Base-by-base conservation (phyloP, 2,329 filamentous ascomycete species). In the Xylariales sp. region DNA sequence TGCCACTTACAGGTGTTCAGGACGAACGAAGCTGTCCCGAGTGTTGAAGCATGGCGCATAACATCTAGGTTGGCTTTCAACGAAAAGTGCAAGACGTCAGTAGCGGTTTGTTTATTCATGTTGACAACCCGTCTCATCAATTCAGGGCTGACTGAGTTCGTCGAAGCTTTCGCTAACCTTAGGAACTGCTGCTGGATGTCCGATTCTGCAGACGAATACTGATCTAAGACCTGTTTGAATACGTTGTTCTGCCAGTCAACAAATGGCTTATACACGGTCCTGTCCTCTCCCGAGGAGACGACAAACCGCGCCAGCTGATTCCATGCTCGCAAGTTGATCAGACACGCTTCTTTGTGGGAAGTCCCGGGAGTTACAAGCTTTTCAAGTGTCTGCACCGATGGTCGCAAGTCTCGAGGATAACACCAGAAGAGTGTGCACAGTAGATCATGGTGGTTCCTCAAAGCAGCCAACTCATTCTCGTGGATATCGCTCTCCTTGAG, bases 391-490 rank as follows among this genome's bases (percentile, higher is more conserved):
- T 71, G 67, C 2, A 74, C 60, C 5, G 65, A 65, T 4, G 76
- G 78, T 6, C 80, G 70, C 36, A 77, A 52, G 3, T 73, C 70
- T 2, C 67, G 55, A 7, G 80, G 80, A 2, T 76, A 70, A 5
- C 74, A 76, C 79, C 80, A 86, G 54, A 77, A 85, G 4, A 86
- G 64, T 1, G 79, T 82, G 48, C 76, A 80, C 3, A 86, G 65
- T 31, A 86, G 70, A 55, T 86, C 81, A 44, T 85, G 81, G 45
- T 86, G 82, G 46, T 86, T 86, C 43, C 80, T 68, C 31, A 86
- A 61, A 4, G 80, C 78, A 4, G 78, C 78, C 33, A 85, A 65
- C 36, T 86, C 80, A 27, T 72, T 71, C 49, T 80, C 68, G 43
- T 74, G 70, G 9, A 84, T 70, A 5, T 65, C 68, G 44, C 80